These are phyloP conservation scores for Fusarium falciforme DNA, from an alignment of 2,329 filamentous ascomycete species.

Conservation along the genomic window DNA sequence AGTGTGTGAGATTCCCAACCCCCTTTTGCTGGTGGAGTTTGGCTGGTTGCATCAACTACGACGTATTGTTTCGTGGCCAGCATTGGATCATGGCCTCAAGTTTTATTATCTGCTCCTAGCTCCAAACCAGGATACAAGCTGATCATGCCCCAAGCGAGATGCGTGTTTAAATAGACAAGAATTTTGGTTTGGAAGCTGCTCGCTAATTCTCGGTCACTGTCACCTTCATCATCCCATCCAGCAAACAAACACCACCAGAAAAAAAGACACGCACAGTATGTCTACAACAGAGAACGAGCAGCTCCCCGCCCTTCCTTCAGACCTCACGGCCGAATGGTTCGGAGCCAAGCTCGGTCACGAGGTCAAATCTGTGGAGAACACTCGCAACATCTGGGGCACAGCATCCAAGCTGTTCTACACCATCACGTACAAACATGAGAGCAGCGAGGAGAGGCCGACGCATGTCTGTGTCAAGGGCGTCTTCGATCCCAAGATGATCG, in stretches of 20 bases:
- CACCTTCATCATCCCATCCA: not conserved
- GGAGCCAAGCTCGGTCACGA: slow-evolving; percentile 32
- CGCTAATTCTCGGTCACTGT: not conserved
- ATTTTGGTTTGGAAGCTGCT: not conserved
- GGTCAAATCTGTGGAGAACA: slow-evolving; percentile 39
- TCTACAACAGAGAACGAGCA: not conserved
- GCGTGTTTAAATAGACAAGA: not conserved
- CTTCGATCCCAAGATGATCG: slow-evolving; percentile 51
- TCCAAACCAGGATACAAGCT: not conserved
- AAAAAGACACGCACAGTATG: slow-evolving; percentile 8
- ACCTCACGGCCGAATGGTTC: slow-evolving; percentile 40
- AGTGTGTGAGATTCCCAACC: not conserved
- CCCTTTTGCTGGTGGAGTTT: not conserved
- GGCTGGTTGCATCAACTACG: not conserved
- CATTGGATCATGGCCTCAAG: not conserved
- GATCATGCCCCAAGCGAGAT: not conserved
- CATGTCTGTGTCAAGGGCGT: slow-evolving; percentile 52
- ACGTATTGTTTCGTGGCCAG: not conserved
- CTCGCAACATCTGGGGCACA: slow-evolving; percentile 43
- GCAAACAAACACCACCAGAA: not conserved
- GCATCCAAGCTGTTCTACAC: slow-evolving; percentile 45
- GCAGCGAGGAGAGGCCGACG: slow-evolving; percentile 12
- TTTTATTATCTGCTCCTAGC: not conserved
- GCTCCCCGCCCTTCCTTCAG: slow-evolving; percentile 38
- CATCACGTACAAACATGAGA: slow-evolving; percentile 44